A percentile compares a stretch with the other conserved stretches of the same genome.
phyloP scores from a whole-genome alignment of 352 stramenopile species.

The Globisporangium ultimum region DNA sequence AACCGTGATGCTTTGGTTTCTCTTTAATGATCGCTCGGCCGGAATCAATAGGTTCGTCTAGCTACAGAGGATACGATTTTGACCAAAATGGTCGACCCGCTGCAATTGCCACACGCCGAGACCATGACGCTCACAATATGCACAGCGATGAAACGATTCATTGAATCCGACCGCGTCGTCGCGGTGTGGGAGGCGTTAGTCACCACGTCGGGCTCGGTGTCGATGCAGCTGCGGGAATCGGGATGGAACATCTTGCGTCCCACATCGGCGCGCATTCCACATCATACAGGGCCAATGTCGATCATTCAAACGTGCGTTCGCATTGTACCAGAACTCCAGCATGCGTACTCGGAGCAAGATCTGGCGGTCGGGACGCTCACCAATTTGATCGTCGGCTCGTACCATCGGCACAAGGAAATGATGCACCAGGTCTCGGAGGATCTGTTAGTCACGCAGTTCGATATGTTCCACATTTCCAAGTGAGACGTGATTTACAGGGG shows the following conservation, averaged over 20 bases:
- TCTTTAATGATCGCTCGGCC: no score
- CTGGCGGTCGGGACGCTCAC: slow-evolving; percentile 32
- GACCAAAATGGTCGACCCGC: slow-evolving; percentile 22
- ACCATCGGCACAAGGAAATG: slow-evolving; percentile 18
- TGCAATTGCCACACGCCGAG: slow-evolving; percentile 18
- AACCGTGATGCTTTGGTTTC: no score
- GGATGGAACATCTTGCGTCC: slow-evolving; percentile 19
- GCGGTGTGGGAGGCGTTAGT: slow-evolving; percentile 29
- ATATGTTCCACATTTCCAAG: not conserved
- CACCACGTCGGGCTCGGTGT: slow-evolving; percentile 23
- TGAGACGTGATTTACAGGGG: no score
- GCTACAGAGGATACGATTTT: slow-evolving; percentile 17
- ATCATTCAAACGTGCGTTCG: slow-evolving; percentile 10
- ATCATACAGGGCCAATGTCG: not conserved
- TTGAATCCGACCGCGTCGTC: slow-evolving; percentile 23
- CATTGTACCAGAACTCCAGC: not conserved
- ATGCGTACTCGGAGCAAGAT: slow-evolving; percentile 9
- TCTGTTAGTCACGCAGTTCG: slow-evolving; percentile 15
- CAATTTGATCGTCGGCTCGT: slow-evolving; percentile 44
- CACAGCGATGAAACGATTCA: slow-evolving; percentile 19
- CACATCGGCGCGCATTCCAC: not conserved
- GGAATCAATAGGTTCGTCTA: slow-evolving; percentile 5
- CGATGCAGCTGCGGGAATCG: slow-evolving; percentile 25
- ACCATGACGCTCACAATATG: slow-evolving; percentile 18
- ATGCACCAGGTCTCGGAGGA: slow-evolving; percentile 28